A percentile compares a stretch with the other conserved stretches of the same genome.
phyloP scores from a whole-genome alignment of 306 rosid genomes.

The Delonix regia region DNA sequence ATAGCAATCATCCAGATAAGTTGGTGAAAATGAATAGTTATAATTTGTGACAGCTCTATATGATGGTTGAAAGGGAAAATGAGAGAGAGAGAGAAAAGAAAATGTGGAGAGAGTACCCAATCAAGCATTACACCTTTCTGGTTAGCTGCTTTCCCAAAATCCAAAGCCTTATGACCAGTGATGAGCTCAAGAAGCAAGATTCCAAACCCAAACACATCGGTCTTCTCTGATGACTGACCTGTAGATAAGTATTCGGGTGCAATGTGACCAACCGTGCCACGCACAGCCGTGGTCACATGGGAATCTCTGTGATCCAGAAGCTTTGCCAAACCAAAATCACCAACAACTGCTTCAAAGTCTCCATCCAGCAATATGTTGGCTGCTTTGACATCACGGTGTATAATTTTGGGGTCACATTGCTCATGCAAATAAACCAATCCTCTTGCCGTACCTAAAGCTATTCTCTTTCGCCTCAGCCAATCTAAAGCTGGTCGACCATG shows the following conservation, averaged over 20 bases:
- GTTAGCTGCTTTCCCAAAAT: slow-evolving; percentile 91
- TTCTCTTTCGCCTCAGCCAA: slow-evolving; percentile 89
- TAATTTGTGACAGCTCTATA: too few relatives aligned
- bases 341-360: slow-evolving; percentile 95
- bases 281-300: slow-evolving; percentile 97
- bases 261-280: slow-evolving; percentile 96
- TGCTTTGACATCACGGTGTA: slow-evolving; percentile 97
- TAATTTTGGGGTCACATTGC: slow-evolving; percentile 96
- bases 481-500: slow-evolving; percentile 82
- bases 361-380: slow-evolving; percentile 95
- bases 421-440: slow-evolving; percentile 96
- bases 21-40: too few relatives aligned
- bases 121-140: slow-evolving; percentile 98
- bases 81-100: slow-evolving; percentile 4
- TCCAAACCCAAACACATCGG: slow-evolving; percentile 97
- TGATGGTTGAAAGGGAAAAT: not conserved
- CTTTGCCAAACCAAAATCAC: slow-evolving; percentile 98
- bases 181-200: slow-evolving; percentile 92
- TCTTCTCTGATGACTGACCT: slow-evolving; percentile 96
- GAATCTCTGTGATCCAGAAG: slow-evolving; percentile 97
- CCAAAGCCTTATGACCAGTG: slow-evolving; percentile 95
- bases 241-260: slow-evolving; percentile 97
- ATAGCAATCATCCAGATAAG: too few relatives aligned
- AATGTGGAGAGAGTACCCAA: slow-evolving; percentile 62
- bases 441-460: slow-evolving; percentile 97